Evolutionary conservation across 1,139 yeast genomes (phyloP).

Genomic region (Yueomyces sp.): DNA sequence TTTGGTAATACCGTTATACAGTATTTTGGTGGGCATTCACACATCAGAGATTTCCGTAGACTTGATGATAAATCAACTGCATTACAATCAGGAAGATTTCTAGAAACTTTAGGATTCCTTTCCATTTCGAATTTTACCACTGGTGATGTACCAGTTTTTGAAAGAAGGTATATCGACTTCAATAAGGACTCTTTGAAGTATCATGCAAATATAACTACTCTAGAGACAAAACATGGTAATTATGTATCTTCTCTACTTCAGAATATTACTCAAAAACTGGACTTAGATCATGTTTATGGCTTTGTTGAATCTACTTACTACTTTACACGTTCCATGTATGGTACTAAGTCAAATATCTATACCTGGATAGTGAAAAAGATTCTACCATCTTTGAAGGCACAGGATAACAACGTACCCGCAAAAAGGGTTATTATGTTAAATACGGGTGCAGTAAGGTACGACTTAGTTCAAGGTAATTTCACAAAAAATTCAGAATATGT

Average conservation of each 20-base stretch:
- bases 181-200: conserved; percentile 53
- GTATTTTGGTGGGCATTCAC: conserved; percentile 92
- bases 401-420: conserved; percentile 22
- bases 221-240: conserved; percentile 29
- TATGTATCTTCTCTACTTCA: conserved; percentile 35
- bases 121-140: conserved; percentile 29
- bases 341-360: conserved; percentile 48
- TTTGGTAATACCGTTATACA: conserved; percentile 61
- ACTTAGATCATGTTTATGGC: conserved; percentile 49
- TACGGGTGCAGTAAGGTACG: conserved; percentile 85
- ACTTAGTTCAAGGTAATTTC: conserved; percentile 74
- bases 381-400: conserved; percentile 40
- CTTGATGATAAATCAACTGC: conserved; percentile 61
- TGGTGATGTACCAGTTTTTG: conserved; percentile 28
- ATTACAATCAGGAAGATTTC: conserved; percentile 80
- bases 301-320: conserved; percentile 53
- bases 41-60: conserved; percentile 69
- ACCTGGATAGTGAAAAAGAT: conserved; percentile 46
- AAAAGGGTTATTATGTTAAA: conserved; percentile 57
- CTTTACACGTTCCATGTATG: conserved; percentile 56
- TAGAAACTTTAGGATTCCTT: conserved; percentile 86
- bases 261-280: conserved; percentile 34
- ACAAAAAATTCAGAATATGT: conserved; percentile 72
- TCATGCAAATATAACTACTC: conserved; percentile 33
- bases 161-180: conserved; percentile 71